Conservation (phyloP, 768 basidiomycete species). For the Boletus insuetus region DNA sequence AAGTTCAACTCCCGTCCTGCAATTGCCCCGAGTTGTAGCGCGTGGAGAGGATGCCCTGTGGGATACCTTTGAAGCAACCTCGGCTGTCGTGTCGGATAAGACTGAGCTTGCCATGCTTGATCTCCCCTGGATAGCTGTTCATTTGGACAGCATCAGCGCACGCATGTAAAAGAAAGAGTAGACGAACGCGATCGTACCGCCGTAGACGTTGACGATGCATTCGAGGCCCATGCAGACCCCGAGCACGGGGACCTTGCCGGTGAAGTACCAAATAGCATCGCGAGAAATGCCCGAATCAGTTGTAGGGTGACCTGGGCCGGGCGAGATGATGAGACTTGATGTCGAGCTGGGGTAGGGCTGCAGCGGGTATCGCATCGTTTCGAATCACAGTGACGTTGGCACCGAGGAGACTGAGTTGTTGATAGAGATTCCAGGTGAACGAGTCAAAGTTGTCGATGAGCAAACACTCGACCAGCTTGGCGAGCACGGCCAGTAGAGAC, state of each 20-base stretch:
- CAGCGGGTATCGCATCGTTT: conserved; percentile 84
- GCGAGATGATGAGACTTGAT: conserved; percentile 90
- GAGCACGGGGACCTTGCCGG: conserved; percentile 89
- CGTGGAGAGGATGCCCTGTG: conserved; percentile 83
- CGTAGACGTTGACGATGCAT: conserved; percentile 88
- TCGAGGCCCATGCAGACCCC: conserved; percentile 99
- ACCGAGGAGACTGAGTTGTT: conserved; percentile 82
- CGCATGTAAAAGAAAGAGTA: not conserved
- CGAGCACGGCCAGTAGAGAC: conserved; percentile 39
- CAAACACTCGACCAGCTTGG: conserved; percentile 65
- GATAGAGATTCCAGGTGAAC: conserved; percentile 98
- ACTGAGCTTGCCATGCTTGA: conserved; percentile 86
- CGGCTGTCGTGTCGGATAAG: conserved; percentile 23
- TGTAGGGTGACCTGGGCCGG: conserved; percentile 93
- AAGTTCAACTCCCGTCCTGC: too few relatives aligned
- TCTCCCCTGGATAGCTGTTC: conserved; percentile 89
- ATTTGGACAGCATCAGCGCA: not conserved
- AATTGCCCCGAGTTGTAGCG: conserved; percentile 99
- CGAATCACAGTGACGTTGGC: conserved; percentile 90
- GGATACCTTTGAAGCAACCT: conserved; percentile 83
- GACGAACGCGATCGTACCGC: conserved; percentile 81
- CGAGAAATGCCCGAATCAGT: conserved; percentile 93
- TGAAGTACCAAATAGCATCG: conserved; percentile 82
- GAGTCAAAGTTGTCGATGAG: conserved; percentile 98
- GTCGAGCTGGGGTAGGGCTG: conserved; percentile 63